Evolutionary conservation across 257 asterid genomes (phyloP).

Genomic region (Cinchona pubescens): DNA sequence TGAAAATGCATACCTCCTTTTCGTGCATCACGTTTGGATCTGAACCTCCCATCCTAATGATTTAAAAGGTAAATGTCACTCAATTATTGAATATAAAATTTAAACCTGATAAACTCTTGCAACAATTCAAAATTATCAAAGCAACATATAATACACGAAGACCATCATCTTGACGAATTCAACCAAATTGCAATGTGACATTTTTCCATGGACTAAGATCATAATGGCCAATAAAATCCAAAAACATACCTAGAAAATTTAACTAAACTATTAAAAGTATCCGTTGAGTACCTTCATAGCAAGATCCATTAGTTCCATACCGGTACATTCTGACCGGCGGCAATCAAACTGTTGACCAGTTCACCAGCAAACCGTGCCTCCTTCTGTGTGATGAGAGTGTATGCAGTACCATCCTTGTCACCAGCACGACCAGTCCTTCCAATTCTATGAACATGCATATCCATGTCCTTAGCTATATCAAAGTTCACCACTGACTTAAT

Average conservation of each 20-base stretch:
- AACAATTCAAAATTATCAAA: constrained; percentile 9
- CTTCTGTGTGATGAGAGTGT: constrained; percentile 86
- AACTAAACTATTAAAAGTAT: constrained; percentile 1
- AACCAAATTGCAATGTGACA: not conserved
- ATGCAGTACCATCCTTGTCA: constrained; percentile 97
- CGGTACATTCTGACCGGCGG: constrained; percentile 96
- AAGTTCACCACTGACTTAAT: constrained; percentile 91
- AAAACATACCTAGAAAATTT: not conserved
- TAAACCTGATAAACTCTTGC: constrained; percentile 8
- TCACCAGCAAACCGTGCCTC: constrained; percentile 98
- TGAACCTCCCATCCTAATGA: constrained; percentile 91
- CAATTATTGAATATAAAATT: constrained; percentile 19
- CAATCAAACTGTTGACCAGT: constrained; percentile 80
- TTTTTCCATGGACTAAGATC: not conserved
- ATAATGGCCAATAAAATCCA: not conserved
- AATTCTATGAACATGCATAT: constrained; percentile 98
- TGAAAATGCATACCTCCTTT: constrained; percentile 79
- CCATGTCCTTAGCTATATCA: constrained; percentile 97
- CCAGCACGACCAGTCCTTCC: constrained; percentile 99
- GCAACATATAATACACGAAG: not conserved
- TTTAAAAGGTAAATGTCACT: constrained; percentile 41
- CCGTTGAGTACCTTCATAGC: constrained; percentile 81
- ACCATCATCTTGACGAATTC: not conserved
- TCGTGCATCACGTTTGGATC: constrained; percentile 96
- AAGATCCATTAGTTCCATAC: constrained; percentile 86